phyloP scores from a whole-genome alignment of 306 rosid genomes.

The Coriaria nepalensis region DNA sequence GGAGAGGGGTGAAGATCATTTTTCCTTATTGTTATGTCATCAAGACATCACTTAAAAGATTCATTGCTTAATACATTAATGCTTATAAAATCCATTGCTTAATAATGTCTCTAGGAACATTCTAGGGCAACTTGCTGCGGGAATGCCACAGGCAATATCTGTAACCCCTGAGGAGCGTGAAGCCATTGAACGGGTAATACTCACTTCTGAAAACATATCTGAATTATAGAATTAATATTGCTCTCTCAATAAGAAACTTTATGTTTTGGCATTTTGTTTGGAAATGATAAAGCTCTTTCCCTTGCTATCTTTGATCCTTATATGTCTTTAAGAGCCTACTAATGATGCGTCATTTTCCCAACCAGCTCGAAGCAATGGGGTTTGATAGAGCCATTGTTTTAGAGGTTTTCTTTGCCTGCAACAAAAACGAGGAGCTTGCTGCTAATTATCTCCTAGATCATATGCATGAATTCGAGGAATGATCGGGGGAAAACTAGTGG shows the following conservation, averaged over 20 bases:
- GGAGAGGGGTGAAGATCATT: slow-evolving; percentile 58
- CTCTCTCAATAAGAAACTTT: slow-evolving; percentile 1
- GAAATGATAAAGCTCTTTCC: neutral
- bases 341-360: slow-evolving; percentile 1
- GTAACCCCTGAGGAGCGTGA: slow-evolving; percentile 89
- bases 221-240: neutral
- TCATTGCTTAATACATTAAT: neutral
- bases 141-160: slow-evolving; percentile 54
- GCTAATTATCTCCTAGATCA: slow-evolving; percentile 93
- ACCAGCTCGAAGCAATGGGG: slow-evolving; percentile 91
- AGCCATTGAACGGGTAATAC: slow-evolving; percentile 89
- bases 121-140: slow-evolving; percentile 49
- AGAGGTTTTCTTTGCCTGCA: slow-evolving; percentile 84
- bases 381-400: slow-evolving; percentile 66
- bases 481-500: slow-evolving; percentile 11
- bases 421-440: slow-evolving; percentile 87
- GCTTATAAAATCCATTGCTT: slow-evolving; percentile 13
- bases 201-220: neutral
- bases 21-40: neutral
- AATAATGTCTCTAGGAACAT: slow-evolving; percentile 33
- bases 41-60: neutral
- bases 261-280: neutral
- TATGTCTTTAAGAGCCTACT: neutral
- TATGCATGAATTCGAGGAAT: slow-evolving; percentile 74
- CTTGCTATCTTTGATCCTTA: neutral